These are phyloP conservation scores for Cladosporium sp. DNA, from an alignment of 2,329 filamentous ascomycete genomes.

Conservation along the genomic window DNA sequence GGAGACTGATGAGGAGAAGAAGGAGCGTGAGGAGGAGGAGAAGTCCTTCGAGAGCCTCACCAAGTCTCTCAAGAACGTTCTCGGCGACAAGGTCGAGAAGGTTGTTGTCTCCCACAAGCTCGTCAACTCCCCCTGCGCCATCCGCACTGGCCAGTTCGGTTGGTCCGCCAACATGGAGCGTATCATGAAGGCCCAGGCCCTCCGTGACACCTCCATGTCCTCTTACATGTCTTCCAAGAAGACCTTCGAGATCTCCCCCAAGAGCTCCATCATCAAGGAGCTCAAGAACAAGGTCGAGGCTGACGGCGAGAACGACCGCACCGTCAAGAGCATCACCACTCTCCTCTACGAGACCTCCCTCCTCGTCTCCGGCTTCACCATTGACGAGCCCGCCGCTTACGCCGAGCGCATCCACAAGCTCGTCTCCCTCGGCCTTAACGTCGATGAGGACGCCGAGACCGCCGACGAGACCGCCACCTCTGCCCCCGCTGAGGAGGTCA, in stretches of 20 bases:
- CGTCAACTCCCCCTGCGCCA: conserved; percentile 89
- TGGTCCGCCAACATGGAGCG: conserved; percentile 99
- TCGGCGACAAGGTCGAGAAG: conserved; percentile 99
- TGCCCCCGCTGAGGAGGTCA: conserved; percentile 62
- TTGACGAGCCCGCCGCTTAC: conserved; percentile 96
- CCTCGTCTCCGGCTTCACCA: conserved; percentile 98
- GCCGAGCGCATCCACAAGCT: conserved; percentile 99
- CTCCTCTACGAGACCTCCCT: conserved; percentile 99
- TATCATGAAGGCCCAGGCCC: conserved; percentile 99
- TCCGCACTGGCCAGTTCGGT: conserved; percentile 99
- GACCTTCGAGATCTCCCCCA: conserved; percentile 99
- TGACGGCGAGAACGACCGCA: conserved; percentile 97
- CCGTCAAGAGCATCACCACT: conserved; percentile 98
- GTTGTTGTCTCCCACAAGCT: conserved; percentile 99
- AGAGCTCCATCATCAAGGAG: conserved; percentile 96
- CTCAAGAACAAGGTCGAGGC: conserved; percentile 98
- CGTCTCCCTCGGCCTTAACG: conserved; percentile 94
- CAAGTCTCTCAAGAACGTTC: conserved; percentile 98
- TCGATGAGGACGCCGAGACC: conserved; percentile 88
- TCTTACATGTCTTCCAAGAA: conserved; percentile 99
- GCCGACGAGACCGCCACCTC: conserved; percentile 57
- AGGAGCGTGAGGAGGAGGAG: conserved; percentile 89
- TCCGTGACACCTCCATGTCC: conserved; percentile 99
- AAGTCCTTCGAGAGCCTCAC: conserved; percentile 95
- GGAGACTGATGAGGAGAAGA: conserved; percentile 99